Conservation (phyloP, 2,329 filamentous ascomycete genomes). For the Scytalidium lignicola region DNA sequence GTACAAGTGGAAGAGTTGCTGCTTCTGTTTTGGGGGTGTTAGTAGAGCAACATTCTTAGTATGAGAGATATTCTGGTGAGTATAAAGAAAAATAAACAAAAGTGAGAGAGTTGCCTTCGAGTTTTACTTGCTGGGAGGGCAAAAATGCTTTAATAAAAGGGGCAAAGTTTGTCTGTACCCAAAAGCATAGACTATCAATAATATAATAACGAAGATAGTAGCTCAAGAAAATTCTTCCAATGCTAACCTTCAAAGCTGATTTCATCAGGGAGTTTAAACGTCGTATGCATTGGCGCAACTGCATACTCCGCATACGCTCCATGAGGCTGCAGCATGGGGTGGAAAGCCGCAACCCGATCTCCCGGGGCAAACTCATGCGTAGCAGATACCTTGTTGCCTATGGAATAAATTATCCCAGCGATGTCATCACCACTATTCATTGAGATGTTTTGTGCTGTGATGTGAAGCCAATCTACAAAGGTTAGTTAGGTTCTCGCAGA, state of each 20-base stretch:
- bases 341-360: conserved; percentile 41
- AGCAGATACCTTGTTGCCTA: conserved; percentile 37
- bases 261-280: conserved; percentile 32
- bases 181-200: too few relatives aligned
- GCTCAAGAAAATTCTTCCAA: conserved; percentile 5
- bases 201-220: too few relatives aligned
- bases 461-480: conserved; percentile 7
- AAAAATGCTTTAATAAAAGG: too few relatives aligned
- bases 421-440: conserved; percentile 14
- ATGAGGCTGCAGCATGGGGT: conserved; percentile 43
- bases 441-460: conserved; percentile 5
- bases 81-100: too few relatives aligned
- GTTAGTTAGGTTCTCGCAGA: too few relatives aligned
- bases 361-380: conserved; percentile 29
- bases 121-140: too few relatives aligned
- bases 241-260: conserved; percentile 7
- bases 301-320: conserved; percentile 58
- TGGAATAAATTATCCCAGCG: conserved; percentile 36
- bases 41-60: conserved; percentile 10
- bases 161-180: background rate
- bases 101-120: too few relatives aligned
- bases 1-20: conserved; percentile 36
- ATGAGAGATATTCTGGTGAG: conserved; percentile 4
- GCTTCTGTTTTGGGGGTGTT: conserved; percentile 24
- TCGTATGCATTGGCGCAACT: conserved; percentile 46